Conservation (phyloP, 2,329 filamentous ascomycete genomes). For the Claviceps monticola region DNA sequence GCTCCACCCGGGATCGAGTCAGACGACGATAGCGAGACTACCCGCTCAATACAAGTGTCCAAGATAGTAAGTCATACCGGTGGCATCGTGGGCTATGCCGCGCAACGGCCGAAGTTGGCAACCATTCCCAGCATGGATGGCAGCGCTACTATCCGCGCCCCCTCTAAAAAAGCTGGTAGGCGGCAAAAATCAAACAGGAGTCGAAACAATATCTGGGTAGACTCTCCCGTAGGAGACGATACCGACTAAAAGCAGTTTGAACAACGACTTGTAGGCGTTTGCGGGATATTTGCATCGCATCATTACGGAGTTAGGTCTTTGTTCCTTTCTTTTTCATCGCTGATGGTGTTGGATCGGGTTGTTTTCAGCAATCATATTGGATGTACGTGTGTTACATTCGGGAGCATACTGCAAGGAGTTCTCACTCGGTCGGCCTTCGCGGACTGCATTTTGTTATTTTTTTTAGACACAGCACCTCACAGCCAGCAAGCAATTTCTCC, state of each 20-base stretch:
- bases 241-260: constrained; percentile 14
- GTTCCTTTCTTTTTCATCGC: not conserved
- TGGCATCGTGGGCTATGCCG: constrained; percentile 17
- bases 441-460: not conserved
- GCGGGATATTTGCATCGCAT: not conserved
- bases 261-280: not conserved
- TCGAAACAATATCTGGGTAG: constrained; percentile 13
- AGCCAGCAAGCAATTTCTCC: not conserved
- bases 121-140: constrained; percentile 32
- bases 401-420: constrained; percentile 4
- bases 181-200: constrained; percentile 17
- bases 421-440: constrained; percentile 5
- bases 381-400: constrained; percentile 7
- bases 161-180: constrained; percentile 17
- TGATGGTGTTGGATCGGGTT: not conserved
- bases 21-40: constrained; percentile 21
- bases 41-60: constrained; percentile 11
- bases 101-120: constrained; percentile 29
- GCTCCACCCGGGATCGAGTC: constrained; percentile 17
- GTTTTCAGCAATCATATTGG: not conserved
- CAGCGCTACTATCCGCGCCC: constrained; percentile 14
- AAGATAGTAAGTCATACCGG: constrained; percentile 15
- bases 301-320: not conserved
- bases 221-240: constrained; percentile 25
- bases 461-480: not conserved